phyloP scores from a whole-genome alignment of 257 asterid species.

The Capsicum chinense region DNA sequence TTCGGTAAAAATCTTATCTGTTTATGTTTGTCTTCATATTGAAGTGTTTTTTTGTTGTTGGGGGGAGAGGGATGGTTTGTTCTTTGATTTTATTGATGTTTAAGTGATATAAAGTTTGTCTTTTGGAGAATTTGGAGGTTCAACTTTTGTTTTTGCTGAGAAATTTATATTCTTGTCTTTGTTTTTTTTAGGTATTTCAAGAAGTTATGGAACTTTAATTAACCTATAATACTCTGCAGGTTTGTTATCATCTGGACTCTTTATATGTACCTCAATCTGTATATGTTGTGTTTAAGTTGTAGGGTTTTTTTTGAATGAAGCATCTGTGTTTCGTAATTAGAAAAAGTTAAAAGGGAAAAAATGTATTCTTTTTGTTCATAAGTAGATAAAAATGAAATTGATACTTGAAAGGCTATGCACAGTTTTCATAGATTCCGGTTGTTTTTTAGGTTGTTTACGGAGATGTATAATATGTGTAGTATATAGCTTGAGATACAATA shows the following conservation, averaged over 20 bases:
- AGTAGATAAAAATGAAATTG: background rate
- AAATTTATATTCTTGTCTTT: slow-evolving; percentile 5
- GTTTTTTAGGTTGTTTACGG: background rate
- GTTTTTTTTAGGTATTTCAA: background rate
- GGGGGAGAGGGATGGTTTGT: background rate
- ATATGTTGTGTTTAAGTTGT: slow-evolving; percentile 7
- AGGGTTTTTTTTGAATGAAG: background rate
- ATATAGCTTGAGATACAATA: background rate
- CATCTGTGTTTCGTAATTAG: background rate
- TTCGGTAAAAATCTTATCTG: slow-evolving; percentile 10
- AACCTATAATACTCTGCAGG: slow-evolving; percentile 9
- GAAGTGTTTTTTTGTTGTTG: background rate
- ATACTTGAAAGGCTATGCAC: background rate
- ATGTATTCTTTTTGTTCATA: background rate
- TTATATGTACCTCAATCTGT: background rate
- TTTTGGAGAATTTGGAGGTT: background rate
- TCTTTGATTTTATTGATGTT: slow-evolving; percentile 14
- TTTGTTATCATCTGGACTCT: background rate
- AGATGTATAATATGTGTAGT: background rate
- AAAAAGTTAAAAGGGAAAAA: background rate
- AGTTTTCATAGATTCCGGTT: background rate
- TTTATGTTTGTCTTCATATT: slow-evolving; percentile 11
- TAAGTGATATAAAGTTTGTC: background rate
- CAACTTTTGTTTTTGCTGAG: background rate
- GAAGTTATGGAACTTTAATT: slow-evolving; percentile 25